phyloP scores from a whole-genome alignment of 2,329 filamentous ascomycete genomes.

The Onygenales sp. region DNA sequence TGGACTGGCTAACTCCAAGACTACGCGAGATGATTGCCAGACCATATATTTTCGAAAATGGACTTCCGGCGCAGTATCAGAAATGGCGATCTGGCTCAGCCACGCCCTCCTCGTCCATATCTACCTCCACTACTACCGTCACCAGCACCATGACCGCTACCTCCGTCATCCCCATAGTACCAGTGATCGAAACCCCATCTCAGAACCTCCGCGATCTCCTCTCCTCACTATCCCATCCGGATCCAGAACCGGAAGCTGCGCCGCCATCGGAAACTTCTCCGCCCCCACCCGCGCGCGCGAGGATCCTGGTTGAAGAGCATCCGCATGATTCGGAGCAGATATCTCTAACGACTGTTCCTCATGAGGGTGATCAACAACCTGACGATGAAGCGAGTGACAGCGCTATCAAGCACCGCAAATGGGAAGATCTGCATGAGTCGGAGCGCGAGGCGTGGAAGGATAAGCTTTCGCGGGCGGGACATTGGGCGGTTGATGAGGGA shows the following conservation, averaged over 20 bases:
- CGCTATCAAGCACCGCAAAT: conserved; percentile 32
- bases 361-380: not conserved
- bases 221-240: conserved; percentile 14
- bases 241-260: conserved; percentile 13
- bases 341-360: not conserved
- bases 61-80: conserved; percentile 10
- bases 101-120: conserved; percentile 4
- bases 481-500: conserved; percentile 72
- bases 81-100: conserved; percentile 9
- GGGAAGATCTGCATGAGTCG: conserved; percentile 58
- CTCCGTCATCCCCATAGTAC: not conserved
- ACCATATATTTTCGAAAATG: conserved; percentile 28
- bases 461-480: conserved; percentile 58
- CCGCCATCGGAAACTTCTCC: conserved; percentile 18
- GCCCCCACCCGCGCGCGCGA: not conserved
- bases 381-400: not conserved
- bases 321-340: not conserved
- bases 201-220: conserved; percentile 21
- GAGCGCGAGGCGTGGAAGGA: conserved; percentile 62
- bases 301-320: conserved; percentile 9
- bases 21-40: conserved; percentile 34
- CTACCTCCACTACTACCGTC: not conserved
- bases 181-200: conserved; percentile 6
- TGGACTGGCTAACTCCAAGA: conserved; percentile 45
- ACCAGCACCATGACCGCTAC: not conserved